Conservation (phyloP, 2,329 filamentous ascomycete species). For the Penicillium crustosum region DNA sequence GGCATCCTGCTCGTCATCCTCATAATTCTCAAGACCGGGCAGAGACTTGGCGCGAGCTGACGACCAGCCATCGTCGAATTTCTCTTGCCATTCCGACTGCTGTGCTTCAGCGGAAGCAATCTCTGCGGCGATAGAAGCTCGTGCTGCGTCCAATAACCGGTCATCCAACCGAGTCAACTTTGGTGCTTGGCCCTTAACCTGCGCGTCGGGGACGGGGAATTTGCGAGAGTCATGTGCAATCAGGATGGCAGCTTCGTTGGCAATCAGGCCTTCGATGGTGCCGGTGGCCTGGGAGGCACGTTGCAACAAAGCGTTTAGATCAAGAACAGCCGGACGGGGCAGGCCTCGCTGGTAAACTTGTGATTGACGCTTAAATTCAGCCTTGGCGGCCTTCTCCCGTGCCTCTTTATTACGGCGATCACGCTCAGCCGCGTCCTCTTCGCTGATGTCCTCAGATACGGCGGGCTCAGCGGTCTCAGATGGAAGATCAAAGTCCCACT, state of each 20-base stretch:
- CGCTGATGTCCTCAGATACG: constrained; percentile 52
- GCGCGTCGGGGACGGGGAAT: constrained; percentile 68
- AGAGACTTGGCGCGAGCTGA: constrained; percentile 54
- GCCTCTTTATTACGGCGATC: constrained; percentile 66
- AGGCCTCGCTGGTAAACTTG: constrained; percentile 86
- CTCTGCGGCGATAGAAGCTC: constrained; percentile 73
- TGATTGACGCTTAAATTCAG: constrained; percentile 78
- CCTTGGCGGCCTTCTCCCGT: constrained; percentile 62
- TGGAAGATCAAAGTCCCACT: constrained; percentile 87
- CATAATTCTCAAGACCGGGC: constrained; percentile 78
- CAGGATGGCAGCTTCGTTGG: constrained; percentile 73
- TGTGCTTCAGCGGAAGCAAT: constrained; percentile 53
- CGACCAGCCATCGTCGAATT: constrained; percentile 55
- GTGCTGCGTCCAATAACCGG: constrained; percentile 68
- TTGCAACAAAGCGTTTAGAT: constrained; percentile 67
- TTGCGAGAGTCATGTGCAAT: constrained; percentile 78
- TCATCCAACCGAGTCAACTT: constrained; percentile 68
- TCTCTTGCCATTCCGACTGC: constrained; percentile 45
- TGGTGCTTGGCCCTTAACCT: constrained; percentile 62
- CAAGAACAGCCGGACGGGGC: constrained; percentile 72
- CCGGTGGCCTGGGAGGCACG: constrained; percentile 62
- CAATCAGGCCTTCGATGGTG: constrained; percentile 67
- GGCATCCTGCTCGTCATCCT: constrained; percentile 68
- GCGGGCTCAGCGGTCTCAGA: constrained; percentile 70
- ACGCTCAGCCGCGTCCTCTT: constrained; percentile 70